Evolutionary conservation across 495 filamentous ascomycete species (phyloP).

Genomic region (Chaetomium cochliodes): DNA sequence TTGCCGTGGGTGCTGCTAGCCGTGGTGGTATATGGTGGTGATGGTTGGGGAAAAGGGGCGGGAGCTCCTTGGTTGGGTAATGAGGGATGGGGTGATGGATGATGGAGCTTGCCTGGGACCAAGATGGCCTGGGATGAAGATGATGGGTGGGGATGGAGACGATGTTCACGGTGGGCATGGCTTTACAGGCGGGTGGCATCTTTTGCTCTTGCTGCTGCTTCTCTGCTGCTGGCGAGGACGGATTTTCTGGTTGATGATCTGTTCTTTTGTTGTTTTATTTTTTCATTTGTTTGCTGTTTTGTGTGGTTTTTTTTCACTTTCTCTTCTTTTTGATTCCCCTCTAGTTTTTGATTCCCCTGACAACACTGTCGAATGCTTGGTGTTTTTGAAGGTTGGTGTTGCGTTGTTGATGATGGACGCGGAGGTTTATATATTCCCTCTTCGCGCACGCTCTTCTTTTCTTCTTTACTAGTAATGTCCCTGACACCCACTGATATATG

Average conservation of each 20-base stretch:
- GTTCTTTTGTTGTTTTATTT: slow-evolving; percentile 10
- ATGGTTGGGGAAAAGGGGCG: neutral
- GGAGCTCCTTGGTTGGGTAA: neutral
- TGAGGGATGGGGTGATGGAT: neutral
- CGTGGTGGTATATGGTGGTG: neutral
- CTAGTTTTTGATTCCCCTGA: slow-evolving; percentile 11
- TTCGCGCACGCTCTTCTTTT: slow-evolving; percentile 13
- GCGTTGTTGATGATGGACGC: slow-evolving; percentile 9
- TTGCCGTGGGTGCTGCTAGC: neutral
- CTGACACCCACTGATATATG: slow-evolving; percentile 11
- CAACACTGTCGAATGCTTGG: neutral
- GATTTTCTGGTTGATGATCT: neutral
- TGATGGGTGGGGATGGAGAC: slow-evolving; percentile 8
- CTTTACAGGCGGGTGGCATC: slow-evolving; percentile 13
- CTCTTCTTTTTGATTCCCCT: slow-evolving; percentile 15
- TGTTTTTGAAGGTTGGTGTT: slow-evolving; percentile 1
- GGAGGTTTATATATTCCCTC: slow-evolving; percentile 19
- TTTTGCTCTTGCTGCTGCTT: slow-evolving; percentile 2
- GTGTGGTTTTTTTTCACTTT: slow-evolving; percentile 18
- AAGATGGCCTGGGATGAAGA: slow-evolving; percentile 6
- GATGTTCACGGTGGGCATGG: neutral
- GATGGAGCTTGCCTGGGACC: slow-evolving; percentile 4
- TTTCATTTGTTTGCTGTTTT: slow-evolving; percentile 21
- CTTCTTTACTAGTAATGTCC: slow-evolving; percentile 11
- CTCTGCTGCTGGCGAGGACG: neutral